A percentile compares a stretch with the other conserved stretches of the same genome.
Conservation (phyloP, 768 basidiomycete species). For the Pisolithus orientalis region DNA sequence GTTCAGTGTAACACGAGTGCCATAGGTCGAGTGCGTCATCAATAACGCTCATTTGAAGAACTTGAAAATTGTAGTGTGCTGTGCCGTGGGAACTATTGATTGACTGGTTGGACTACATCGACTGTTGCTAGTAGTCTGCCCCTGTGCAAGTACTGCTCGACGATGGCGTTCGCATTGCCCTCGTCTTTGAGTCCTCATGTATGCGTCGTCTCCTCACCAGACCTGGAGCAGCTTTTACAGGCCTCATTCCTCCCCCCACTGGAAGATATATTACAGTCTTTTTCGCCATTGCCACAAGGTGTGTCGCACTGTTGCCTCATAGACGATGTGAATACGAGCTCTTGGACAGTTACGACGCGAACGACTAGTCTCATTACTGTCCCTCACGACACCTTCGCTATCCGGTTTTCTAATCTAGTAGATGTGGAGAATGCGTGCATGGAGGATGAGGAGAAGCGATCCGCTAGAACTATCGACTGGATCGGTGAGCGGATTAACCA, state of each 20-base stretch:
- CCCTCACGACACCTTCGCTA: constrained; percentile 62
- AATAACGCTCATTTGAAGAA: background rate
- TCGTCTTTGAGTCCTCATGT: constrained; percentile 78
- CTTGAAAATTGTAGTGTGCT: too few relatives aligned
- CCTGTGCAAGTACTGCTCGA: background rate
- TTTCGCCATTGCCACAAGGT: constrained; percentile 82
- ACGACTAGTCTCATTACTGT: constrained; percentile 68
- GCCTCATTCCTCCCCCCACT: constrained; percentile 60
- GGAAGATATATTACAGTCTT: constrained; percentile 73
- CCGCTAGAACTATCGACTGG: constrained; percentile 82
- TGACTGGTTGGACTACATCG: background rate
- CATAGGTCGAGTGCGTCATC: background rate
- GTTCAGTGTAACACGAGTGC: too few relatives aligned
- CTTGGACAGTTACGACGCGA: constrained; percentile 63
- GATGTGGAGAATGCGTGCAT: constrained; percentile 70
- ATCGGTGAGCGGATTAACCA: constrained; percentile 64
- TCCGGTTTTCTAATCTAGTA: constrained; percentile 71
- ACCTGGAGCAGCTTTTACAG: constrained; percentile 57
- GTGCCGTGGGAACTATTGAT: background rate
- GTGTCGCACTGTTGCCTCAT: constrained; percentile 10
- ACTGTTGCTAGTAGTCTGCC: background rate
- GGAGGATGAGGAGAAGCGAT: constrained; percentile 76
- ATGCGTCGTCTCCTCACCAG: constrained; percentile 64
- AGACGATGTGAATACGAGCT: constrained; percentile 2
- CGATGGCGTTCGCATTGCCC: constrained; percentile 53